These are phyloP conservation scores for Fomitopsis palustris DNA, from an alignment of 1,284 basidiomycete species.

Conservation along the genomic window DNA sequence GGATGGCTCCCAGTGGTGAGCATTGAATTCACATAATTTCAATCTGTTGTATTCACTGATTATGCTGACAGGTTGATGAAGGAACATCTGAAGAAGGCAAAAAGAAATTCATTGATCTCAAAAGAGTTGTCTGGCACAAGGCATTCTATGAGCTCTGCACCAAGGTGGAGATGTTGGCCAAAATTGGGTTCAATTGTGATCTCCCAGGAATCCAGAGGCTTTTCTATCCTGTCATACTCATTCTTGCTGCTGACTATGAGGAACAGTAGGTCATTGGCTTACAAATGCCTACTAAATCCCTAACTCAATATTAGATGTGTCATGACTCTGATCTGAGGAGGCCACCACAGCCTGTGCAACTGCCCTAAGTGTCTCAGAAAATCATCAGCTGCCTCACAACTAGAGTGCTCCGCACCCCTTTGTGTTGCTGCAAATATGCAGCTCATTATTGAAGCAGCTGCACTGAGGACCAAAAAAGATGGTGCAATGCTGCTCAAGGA, in stretches of 20 bases:
- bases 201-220: background rate
- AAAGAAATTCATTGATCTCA: conserved; percentile 17
- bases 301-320: conserved; percentile 6
- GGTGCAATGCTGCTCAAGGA: background rate
- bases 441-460: background rate
- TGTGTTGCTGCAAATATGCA: background rate
- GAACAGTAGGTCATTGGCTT: conserved; percentile 16
- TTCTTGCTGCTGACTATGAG: conserved; percentile 19
- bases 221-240: conserved; percentile 14
- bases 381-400: background rate
- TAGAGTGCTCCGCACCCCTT: background rate
- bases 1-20: conserved; percentile 35
- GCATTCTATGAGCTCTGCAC: conserved; percentile 7
- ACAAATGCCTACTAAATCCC: background rate
- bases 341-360: background rate
- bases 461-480: background rate
- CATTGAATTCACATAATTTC: background rate
- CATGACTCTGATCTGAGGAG: conserved; percentile 11
- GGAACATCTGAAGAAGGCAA: conserved; percentile 12
- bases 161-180: background rate
- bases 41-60: conserved; percentile 2
- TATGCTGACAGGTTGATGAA: conserved; percentile 18
- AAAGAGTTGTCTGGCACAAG: conserved; percentile 28
- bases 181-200: background rate
- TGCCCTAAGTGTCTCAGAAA: background rate